These are phyloP conservation scores for Phaffia tasmanica DNA, from an alignment of 768 basidiomycete genomes.

Conservation along the genomic window DNA sequence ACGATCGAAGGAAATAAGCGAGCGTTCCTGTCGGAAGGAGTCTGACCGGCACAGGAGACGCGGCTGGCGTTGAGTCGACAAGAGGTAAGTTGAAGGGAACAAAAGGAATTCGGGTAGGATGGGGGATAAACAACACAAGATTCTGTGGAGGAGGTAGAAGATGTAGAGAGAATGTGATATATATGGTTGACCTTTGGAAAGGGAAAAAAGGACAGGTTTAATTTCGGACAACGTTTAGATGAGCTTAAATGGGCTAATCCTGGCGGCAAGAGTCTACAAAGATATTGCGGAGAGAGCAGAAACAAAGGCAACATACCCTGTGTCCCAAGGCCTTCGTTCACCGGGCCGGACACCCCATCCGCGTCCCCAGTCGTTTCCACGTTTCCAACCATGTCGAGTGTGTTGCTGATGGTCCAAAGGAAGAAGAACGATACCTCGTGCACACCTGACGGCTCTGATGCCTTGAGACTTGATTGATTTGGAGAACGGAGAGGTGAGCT, in stretches of 20 bases:
- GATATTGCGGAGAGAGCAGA: background rate
- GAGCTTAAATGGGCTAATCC: no score
- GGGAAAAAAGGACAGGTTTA: no score
- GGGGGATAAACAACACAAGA: conserved; percentile 15
- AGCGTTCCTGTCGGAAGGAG: conserved; percentile 62
- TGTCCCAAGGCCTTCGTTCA: no score
- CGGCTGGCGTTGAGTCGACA: background rate
- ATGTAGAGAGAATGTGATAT: conserved; percentile 13
- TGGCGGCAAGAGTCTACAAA: background rate
- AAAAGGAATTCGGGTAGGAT: conserved; percentile 13
- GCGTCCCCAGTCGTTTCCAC: conserved; percentile 8
- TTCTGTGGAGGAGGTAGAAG: conserved; percentile 11
- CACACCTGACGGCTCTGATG: background rate
- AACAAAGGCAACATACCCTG: background rate
- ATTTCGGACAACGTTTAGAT: no score
- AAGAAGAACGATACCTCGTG: conserved; percentile 1
- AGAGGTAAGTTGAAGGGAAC: conserved; percentile 7
- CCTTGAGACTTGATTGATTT: background rate
- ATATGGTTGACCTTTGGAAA: no score
- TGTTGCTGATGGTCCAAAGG: background rate
- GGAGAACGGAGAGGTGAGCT: background rate
- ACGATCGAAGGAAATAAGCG: conserved; percentile 61
- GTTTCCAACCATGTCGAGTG: background rate
- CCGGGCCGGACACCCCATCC: background rate
- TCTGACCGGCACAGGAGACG: conserved; percentile 47